phyloP scores from a whole-genome alignment of 495 filamentous ascomycete species.

The Aspergillus heteromorphus region DNA sequence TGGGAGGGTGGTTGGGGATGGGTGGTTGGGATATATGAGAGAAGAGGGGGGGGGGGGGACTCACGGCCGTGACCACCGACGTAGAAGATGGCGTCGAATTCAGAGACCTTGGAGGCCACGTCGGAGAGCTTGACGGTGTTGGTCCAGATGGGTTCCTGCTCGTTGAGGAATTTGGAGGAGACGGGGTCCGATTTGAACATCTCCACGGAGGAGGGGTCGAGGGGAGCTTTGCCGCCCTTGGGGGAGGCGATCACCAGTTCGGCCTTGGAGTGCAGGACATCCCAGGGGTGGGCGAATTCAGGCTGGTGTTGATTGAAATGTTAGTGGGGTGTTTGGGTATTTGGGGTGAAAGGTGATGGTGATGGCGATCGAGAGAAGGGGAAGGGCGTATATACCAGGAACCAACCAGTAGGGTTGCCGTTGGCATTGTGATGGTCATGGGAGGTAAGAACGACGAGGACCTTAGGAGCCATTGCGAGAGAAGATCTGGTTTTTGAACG shows the following conservation, averaged over 20 bases:
- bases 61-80: conserved; percentile 71
- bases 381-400: conserved; percentile 49
- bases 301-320: conserved; percentile 36
- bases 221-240: conserved; percentile 58
- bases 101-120: conserved; percentile 45
- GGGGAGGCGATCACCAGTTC: conserved; percentile 61
- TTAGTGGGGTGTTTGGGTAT: background rate
- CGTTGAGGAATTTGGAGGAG: conserved; percentile 46
- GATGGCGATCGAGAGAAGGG: no score
- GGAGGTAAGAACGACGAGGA: conserved; percentile 67
- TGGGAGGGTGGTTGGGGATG: background rate
- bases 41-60: conserved; percentile 15
- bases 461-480: conserved; percentile 38
- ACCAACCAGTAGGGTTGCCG: conserved; percentile 60
- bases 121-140: conserved; percentile 50
- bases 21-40: no score
- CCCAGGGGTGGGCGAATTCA: conserved; percentile 66
- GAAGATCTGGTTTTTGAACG: background rate
- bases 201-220: conserved; percentile 61
- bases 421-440: conserved; percentile 47
- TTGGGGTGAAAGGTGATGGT: background rate
- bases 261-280: conserved; percentile 48
- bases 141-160: conserved; percentile 54
- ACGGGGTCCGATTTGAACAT: conserved; percentile 49
- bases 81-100: conserved; percentile 67